Conservation (phyloP, 2,329 filamentous ascomycete genomes). For the Coleophoma cylindrospora region DNA sequence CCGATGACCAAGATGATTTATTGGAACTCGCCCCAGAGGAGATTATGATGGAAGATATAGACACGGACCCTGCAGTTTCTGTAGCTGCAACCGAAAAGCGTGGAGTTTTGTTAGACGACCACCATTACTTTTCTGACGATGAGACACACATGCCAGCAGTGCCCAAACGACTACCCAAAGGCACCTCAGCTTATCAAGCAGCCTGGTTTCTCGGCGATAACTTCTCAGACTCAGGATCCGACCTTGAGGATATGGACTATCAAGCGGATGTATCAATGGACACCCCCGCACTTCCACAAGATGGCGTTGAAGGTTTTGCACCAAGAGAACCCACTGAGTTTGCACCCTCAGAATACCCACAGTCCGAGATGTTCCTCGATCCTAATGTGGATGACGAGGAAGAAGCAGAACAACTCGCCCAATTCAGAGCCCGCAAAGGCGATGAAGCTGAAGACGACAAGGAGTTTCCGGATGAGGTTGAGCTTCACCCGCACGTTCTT, state of each 20-base stretch:
- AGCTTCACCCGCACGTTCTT: conserved; percentile 80
- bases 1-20: conserved; percentile 76
- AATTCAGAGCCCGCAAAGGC: conserved; percentile 73
- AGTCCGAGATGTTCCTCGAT: conserved; percentile 84
- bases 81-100: conserved; percentile 55
- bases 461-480: conserved; percentile 96
- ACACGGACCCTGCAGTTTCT: conserved; percentile 43
- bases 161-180: conserved; percentile 77
- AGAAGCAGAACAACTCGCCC: conserved; percentile 69
- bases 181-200: conserved; percentile 89
- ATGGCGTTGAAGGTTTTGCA: conserved; percentile 70
- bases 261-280: conserved; percentile 49
- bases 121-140: conserved; percentile 96
- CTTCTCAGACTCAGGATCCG: conserved; percentile 76
- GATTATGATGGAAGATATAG: conserved; percentile 68
- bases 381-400: conserved; percentile 77
- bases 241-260: conserved; percentile 67
- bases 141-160: conserved; percentile 55
- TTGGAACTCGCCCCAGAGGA: conserved; percentile 84
- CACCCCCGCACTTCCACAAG: conserved; percentile 65
- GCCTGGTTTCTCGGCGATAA: conserved; percentile 84
- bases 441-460: conserved; percentile 83
- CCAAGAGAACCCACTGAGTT: conserved; percentile 68
- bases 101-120: conserved; percentile 90
- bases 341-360: conserved; percentile 82